A percentile compares a stretch with the other conserved stretches of the same genome.
These are phyloP conservation scores for Septoria petroselini DNA, from an alignment of 2,329 filamentous ascomycete genomes.

Conservation along the genomic window DNA sequence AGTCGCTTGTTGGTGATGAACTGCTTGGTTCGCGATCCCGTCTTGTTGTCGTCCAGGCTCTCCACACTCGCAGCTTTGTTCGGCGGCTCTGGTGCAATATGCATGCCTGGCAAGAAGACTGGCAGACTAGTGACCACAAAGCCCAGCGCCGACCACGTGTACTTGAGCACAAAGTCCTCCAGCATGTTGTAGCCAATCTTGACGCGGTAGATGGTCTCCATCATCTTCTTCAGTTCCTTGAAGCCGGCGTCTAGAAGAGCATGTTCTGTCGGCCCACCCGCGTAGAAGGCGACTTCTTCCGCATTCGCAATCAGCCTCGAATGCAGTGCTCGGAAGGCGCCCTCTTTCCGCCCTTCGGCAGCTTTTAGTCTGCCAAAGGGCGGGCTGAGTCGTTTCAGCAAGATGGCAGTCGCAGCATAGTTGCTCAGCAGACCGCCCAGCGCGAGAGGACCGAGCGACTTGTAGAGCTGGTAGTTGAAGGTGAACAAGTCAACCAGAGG, in stretches of 20 bases:
- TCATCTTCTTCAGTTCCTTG: conserved; percentile 88
- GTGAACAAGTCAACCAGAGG: conserved; percentile 95
- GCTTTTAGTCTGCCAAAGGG: conserved; percentile 97
- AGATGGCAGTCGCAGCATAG: conserved; percentile 89
- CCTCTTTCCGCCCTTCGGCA: conserved; percentile 90
- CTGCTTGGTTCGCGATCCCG: conserved; percentile 82
- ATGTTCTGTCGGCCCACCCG: conserved; percentile 91
- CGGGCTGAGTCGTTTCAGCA: conserved; percentile 82
- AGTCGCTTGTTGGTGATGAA: conserved; percentile 99
- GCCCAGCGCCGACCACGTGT: conserved; percentile 97
- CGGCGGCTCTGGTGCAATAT: conserved; percentile 57
- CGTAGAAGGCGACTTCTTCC: conserved; percentile 96
- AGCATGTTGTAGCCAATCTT: conserved; percentile 99
- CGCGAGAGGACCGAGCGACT: conserved; percentile 82
- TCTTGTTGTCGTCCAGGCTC: conserved; percentile 22
- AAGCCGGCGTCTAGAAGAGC: conserved; percentile 89
- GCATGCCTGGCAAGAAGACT: conserved; percentile 92
- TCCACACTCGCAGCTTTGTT: conserved; percentile 53
- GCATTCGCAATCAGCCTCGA: conserved; percentile 92
- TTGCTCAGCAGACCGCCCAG: conserved; percentile 83
- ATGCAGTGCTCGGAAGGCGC: conserved; percentile 89
- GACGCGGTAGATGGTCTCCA: conserved; percentile 97
- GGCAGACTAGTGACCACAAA: conserved; percentile 91
- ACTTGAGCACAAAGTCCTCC: conserved; percentile 96
- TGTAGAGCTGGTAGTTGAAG: conserved; percentile 96